Percentiles rank a stretch among this genome's conserved stretches.
Evolutionary conservation across 306 rosid genomes (phyloP).

Genomic region (Medicago arabica): DNA sequence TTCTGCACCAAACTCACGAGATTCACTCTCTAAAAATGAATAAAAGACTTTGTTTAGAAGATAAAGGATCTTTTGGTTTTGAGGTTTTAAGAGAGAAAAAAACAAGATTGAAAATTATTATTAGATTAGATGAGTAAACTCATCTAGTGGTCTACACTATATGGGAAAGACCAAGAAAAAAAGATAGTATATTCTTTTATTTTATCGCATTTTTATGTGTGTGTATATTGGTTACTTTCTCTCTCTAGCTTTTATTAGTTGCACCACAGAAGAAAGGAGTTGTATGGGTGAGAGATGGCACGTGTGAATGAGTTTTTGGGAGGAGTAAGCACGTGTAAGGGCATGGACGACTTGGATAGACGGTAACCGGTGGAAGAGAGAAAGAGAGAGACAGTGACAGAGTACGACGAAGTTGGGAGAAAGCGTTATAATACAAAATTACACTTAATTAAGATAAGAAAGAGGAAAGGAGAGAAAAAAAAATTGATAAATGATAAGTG

Average conservation of each 20-base stretch:
- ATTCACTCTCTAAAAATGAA: conserved; percentile 30
- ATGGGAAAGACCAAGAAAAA: conserved; percentile 39
- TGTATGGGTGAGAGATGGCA: conserved; percentile 54
- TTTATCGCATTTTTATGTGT: not conserved
- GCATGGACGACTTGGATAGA: conserved; percentile 50
- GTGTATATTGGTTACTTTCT: conserved; percentile 45
- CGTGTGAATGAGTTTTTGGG: conserved; percentile 46
- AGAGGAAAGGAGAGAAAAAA: not conserved
- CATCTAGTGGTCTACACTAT: conserved; percentile 31
- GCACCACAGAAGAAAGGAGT: conserved; percentile 70
- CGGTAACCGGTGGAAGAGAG: conserved; percentile 58
- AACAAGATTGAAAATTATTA: not conserved
- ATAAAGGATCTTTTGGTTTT: conserved; percentile 44
- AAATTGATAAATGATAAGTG: not conserved
- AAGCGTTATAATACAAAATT: conserved; percentile 35
- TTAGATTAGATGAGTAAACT: conserved; percentile 24
- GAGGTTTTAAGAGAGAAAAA: conserved; percentile 9
- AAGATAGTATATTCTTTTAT: not conserved
- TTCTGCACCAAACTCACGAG: conserved; percentile 26
- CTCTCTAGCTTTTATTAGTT: conserved; percentile 82
- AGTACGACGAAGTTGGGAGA: conserved; percentile 76
- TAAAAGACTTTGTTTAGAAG: not conserved
- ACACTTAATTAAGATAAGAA: not conserved
- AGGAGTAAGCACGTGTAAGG: conserved; percentile 44
- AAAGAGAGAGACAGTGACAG: conserved; percentile 59